phyloP scores from a whole-genome alignment of 176 grass and related monocot species.

The Aegilops tauschii region DNA sequence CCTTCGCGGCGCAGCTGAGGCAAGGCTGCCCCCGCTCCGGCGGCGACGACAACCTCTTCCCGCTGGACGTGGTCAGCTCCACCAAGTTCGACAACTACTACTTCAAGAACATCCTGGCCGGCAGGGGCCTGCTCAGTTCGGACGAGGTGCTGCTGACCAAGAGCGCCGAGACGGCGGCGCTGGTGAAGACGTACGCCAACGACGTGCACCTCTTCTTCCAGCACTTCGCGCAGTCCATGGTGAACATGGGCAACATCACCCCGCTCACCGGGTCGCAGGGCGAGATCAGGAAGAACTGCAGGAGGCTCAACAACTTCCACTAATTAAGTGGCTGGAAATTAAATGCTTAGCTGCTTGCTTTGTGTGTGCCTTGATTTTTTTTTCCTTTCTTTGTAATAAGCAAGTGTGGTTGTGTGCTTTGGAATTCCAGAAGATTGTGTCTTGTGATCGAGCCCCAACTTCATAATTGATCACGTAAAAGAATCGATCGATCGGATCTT shows the following conservation, averaged over 20 bases:
- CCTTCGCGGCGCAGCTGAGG: slow-evolving; percentile 50
- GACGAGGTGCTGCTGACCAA: slow-evolving; percentile 76
- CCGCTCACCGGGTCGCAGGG: slow-evolving; percentile 60
- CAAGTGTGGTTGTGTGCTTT: slow-evolving; percentile 4
- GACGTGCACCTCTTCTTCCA: slow-evolving; percentile 71
- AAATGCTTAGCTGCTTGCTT: not conserved
- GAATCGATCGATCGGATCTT: too few relatives aligned
- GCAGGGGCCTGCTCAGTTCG: slow-evolving; percentile 81
- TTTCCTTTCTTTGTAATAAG: slow-evolving; percentile 27
- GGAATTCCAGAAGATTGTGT: not conserved
- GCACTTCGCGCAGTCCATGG: slow-evolving; percentile 83
- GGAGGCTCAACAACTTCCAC: slow-evolving; percentile 56
- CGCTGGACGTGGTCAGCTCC: slow-evolving; percentile 50
- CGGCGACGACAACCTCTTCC: slow-evolving; percentile 84
- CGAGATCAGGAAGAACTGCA: slow-evolving; percentile 94
- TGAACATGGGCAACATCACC: slow-evolving; percentile 85
- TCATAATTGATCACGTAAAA: not conserved
- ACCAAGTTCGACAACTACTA: slow-evolving; percentile 84
- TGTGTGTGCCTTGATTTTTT: not conserved
- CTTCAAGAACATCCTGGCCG: slow-evolving; percentile 66
- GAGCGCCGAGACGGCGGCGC: slow-evolving; percentile 48
- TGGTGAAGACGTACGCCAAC: slow-evolving; percentile 67
- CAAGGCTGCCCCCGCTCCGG: slow-evolving; percentile 66
- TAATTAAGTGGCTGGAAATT: not conserved
- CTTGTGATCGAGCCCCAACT: not conserved